Percentiles rank a stretch among this genome's conserved stretches.
Conservation (phyloP, 2,329 filamentous ascomycete genomes). For the Fusarium palustre region DNA sequence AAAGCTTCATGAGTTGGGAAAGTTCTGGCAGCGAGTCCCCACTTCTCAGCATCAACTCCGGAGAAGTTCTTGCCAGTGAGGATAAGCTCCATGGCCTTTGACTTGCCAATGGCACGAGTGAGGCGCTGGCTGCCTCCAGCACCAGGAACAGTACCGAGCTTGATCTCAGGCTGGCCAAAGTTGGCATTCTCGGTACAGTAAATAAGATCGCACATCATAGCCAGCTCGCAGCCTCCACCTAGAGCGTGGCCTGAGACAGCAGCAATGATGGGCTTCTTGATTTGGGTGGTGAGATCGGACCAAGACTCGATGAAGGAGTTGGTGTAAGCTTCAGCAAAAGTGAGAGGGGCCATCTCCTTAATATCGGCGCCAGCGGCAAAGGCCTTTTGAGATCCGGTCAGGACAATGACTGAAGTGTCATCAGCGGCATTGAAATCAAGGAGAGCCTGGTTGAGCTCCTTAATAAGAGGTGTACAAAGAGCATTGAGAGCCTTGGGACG, state of each 20-base stretch:
- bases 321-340: conserved; percentile 88
- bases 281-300: conserved; percentile 83
- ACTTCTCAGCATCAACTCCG: conserved; percentile 85
- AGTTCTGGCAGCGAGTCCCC: conserved; percentile 87
- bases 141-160: conserved; percentile 91
- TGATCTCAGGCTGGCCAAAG: conserved; percentile 98
- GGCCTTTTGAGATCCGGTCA: conserved; percentile 89
- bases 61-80: conserved; percentile 87
- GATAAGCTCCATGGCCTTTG: conserved; percentile 90
- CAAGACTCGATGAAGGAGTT: conserved; percentile 95
- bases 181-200: conserved; percentile 89
- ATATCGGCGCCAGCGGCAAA: conserved; percentile 98
- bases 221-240: conserved; percentile 94
- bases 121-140: conserved; percentile 92
- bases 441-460: conserved; percentile 86
- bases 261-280: conserved; percentile 95
- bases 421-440: conserved; percentile 75
- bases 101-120: conserved; percentile 84
- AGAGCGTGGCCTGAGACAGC: conserved; percentile 95
- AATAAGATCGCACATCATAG: conserved; percentile 96
- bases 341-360: conserved; percentile 97
- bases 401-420: conserved; percentile 78
- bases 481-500: conserved; percentile 96
- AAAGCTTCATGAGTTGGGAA: conserved; percentile 85
- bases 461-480: conserved; percentile 88